Base-by-base conservation (phyloP, 2,329 filamentous ascomycete species). In the Trichoderma sp. region DNA sequence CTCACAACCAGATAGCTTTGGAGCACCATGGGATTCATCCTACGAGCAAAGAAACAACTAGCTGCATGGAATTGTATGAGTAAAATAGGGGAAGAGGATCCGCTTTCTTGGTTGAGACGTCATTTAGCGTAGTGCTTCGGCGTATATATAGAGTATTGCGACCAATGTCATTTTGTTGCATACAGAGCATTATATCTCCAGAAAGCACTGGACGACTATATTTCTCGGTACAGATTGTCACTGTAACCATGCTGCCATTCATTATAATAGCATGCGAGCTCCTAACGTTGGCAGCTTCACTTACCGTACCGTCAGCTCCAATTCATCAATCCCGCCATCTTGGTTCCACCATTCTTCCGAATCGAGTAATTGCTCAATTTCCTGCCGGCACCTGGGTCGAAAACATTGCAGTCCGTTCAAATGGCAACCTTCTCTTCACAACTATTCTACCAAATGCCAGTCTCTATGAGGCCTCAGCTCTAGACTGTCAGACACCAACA, bases 401-500 rank as follows among this genome's bases (percentile, higher is more conserved):
- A 30, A 71, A 70, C 54, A 71, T 71, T 28, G 70, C 68, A 54
- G 70, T 71, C 4, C 70, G 70, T 8, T 58, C 69, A 28, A 71
- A 70, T 32, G 70, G 70, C 2, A 68, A 70, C 37, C 69, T 71
- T 21, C 55, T 71, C 13, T 34, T 70, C 14, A 71, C 70, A 3
- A 65, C 54, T 5, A 58, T 70, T 13, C 6, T 32, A 18, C 68
- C 70, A 18, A 61, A 70, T 16, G 70, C 68, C 7, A 67, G 60
- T 18, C 34, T 70, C 1, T 70, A 64, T 54, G 68, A 70, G 18
- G 46, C 70, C 5, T 13, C 34, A 18, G 43, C 66, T 10, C 43
- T 60, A 8, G n/a, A 49, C 7, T 32, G 64, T 21, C 14, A 52
- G 18, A 59, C 65, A 2, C 30, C 66, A 10, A 54, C 13, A 2